Evolutionary conservation across 2,329 filamentous ascomycete genomes (phyloP).

Genomic region (Rhinocladiella similis): DNA sequence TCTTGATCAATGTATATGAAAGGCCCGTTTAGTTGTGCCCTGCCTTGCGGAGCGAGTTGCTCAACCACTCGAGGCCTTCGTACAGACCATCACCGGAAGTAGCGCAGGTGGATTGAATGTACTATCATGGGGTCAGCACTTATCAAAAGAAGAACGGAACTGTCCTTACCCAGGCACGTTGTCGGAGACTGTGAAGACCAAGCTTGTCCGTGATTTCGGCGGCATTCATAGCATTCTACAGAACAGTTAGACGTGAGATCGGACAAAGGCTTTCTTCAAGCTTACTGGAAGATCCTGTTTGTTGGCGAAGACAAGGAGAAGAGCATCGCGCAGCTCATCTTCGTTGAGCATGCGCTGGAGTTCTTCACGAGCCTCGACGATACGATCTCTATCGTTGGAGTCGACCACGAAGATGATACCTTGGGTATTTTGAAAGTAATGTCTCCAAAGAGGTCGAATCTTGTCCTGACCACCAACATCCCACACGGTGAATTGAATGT

Average conservation of each 20-base stretch:
- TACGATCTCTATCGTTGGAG: constrained; percentile 97
- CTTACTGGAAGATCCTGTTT: constrained; percentile 98
- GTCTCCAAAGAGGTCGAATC: constrained; percentile 98
- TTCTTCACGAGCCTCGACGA: constrained; percentile 94
- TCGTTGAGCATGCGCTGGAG: constrained; percentile 98
- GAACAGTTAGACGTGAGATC: constrained; percentile 6
- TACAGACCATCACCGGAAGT: constrained; percentile 99
- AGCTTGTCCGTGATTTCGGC: constrained; percentile 99
- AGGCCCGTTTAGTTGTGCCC: constrained; percentile 45
- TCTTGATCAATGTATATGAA: not conserved
- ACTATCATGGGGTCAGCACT: constrained; percentile 55
- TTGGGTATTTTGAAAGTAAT: constrained; percentile 99
- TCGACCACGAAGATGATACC: constrained; percentile 99
- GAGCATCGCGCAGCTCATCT: constrained; percentile 95
- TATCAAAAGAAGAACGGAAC: constrained; percentile 5
- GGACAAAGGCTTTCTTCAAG: constrained; percentile 30
- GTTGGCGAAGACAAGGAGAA: constrained; percentile 97
- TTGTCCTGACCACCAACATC: constrained; percentile 99
- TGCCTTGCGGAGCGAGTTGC: constrained; percentile 75
- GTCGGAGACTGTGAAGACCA: constrained; percentile 96
- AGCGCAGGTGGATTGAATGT: constrained; percentile 99
- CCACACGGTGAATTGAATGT: constrained; percentile 99
- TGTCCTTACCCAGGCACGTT: constrained; percentile 90
- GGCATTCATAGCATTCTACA: constrained; percentile 97
- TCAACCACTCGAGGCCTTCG: constrained; percentile 95